A percentile compares a stretch with the other conserved stretches of the same genome.
These are phyloP conservation scores for Vanderwaltozyma verrucispora DNA, from an alignment of 805 yeast genomes.

Conservation along the genomic window DNA sequence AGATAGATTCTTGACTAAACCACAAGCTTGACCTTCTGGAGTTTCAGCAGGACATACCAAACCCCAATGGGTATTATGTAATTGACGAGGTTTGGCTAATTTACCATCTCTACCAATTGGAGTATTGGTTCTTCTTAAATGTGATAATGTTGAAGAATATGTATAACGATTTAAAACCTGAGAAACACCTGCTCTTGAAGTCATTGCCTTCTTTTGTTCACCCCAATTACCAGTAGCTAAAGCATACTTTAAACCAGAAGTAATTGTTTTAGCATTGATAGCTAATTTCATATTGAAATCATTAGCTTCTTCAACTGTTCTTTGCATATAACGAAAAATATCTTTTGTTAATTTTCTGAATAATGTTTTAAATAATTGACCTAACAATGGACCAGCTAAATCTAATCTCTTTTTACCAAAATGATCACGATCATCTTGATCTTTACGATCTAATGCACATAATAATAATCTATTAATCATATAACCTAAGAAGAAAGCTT, in stretches of 20 bases:
- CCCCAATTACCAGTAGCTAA: slow-evolving; percentile 99
- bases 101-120: slow-evolving; percentile 99
- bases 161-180: slow-evolving; percentile 97
- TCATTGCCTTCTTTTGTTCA: slow-evolving; percentile 99
- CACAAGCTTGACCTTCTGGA: slow-evolving; percentile 99
- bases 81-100: slow-evolving; percentile 96
- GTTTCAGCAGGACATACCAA: slow-evolving; percentile 99
- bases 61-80: slow-evolving; percentile 99
- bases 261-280: slow-evolving; percentile 91
- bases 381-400: slow-evolving; percentile 95
- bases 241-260: slow-evolving; percentile 95
- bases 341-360: slow-evolving; percentile 94
- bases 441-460: slow-evolving; percentile 95
- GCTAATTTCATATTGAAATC: slow-evolving; percentile 95
- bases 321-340: slow-evolving; percentile 95
- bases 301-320: slow-evolving; percentile 95
- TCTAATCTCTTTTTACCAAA: slow-evolving; percentile 98
- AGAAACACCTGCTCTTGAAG: slow-evolving; percentile 97
- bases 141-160: slow-evolving; percentile 96
- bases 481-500: slow-evolving; percentile 95
- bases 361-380: slow-evolving; percentile 86
- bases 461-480: slow-evolving; percentile 92
- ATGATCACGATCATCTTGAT: slow-evolving; percentile 98
- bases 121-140: slow-evolving; percentile 96
- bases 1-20: slow-evolving; percentile 91